Conservation (phyloP, 1,139 yeast genomes). For the Zygosaccharomyces pseudobailii region DNA sequence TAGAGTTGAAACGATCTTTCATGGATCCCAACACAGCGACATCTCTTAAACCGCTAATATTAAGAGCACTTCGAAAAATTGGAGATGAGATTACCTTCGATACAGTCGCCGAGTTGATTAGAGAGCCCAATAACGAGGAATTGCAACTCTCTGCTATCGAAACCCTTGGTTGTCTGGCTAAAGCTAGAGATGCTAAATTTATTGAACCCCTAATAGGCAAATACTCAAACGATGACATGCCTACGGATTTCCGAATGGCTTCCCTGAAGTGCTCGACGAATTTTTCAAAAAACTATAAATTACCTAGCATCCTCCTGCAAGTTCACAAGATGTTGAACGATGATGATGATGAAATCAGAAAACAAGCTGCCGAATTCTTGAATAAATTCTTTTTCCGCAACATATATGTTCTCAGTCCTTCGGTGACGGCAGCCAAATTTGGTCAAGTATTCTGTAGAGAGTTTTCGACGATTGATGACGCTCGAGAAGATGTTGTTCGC, state of each 20-base stretch:
- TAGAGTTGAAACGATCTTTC: constrained; percentile 34
- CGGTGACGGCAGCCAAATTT: constrained; percentile 16
- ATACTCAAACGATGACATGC: constrained; percentile 41
- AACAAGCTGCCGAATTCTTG: constrained; percentile 37
- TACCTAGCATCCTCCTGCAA: constrained; percentile 23
- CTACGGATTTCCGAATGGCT: constrained; percentile 45
- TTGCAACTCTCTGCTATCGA: constrained; percentile 46
- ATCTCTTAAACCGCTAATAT: constrained; percentile 41
- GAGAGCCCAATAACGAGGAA: constrained; percentile 40
- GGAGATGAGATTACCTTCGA: constrained; percentile 19
- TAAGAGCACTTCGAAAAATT: constrained; percentile 38
- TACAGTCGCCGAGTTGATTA: constrained; percentile 28
- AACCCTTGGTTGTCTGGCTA: constrained; percentile 45
- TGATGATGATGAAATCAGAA: constrained; percentile 53
- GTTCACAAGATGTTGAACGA: constrained; percentile 48
- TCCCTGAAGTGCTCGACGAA: constrained; percentile 43
- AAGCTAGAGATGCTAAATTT: constrained; percentile 16
- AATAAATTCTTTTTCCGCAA: constrained; percentile 16
- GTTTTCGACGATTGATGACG: constrained; percentile 9
- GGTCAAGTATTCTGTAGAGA: constrained; percentile 16
- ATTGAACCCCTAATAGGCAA: constrained; percentile 36
- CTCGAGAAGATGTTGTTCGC: constrained; percentile 5
- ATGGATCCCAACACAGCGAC: constrained; percentile 37
- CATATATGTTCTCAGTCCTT: constrained; percentile 5
- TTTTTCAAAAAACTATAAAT: constrained; percentile 18